Evolutionary conservation across 2,329 filamentous ascomycete species (phyloP), one percentile per base, ranked within the genome.

Genomic region (Cytospora leucostoma): DNA sequence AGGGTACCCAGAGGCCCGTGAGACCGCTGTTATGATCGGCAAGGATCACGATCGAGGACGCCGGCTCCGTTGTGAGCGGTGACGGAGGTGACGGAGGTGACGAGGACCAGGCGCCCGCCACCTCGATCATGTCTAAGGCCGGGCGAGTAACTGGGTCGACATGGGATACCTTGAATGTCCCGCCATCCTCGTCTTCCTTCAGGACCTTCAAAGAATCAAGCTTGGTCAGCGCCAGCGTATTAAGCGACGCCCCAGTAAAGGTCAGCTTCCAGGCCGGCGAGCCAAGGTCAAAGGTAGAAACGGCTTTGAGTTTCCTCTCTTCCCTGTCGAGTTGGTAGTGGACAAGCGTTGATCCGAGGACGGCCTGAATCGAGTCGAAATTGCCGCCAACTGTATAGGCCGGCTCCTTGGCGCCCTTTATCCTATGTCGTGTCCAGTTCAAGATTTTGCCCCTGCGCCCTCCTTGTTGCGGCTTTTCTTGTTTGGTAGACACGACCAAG

Each of bases 191-290:
- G 7, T 11, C 44, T 7, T 61, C 27, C 38, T 81, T 82, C 64
- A 88, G 75, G 1, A 88, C 74, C 64, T 85, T 75, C 3, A 88
- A 70, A 1, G 86, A 88, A 67, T 88, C 82, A 15, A 74, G 71
- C 4, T 71, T 73, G 1, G 85, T 88, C 55, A 87, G 72, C 0
- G 79, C 85, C 47, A 83, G 75, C 76, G 40, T 81, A 75, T 21
- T 78, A 75, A 15, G 85, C 76, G 27, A 75, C 72, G 58, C 88
- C 74, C 50, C 78, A 77, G 0, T 77, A 79, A 64, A 21, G 27
- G 61, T 57, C 35, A 66, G 32, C 51, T 61, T 66, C 64, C 64
- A 66, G 3, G 83, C 85, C 1, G 81, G 77, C 1, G 86, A 88
- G 37, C 80, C 79, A 5, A 89, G 73, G 15, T 78, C 72, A 63